phyloP scores from a whole-genome alignment of 345 rosid species.

The Linum lewisii region DNA sequence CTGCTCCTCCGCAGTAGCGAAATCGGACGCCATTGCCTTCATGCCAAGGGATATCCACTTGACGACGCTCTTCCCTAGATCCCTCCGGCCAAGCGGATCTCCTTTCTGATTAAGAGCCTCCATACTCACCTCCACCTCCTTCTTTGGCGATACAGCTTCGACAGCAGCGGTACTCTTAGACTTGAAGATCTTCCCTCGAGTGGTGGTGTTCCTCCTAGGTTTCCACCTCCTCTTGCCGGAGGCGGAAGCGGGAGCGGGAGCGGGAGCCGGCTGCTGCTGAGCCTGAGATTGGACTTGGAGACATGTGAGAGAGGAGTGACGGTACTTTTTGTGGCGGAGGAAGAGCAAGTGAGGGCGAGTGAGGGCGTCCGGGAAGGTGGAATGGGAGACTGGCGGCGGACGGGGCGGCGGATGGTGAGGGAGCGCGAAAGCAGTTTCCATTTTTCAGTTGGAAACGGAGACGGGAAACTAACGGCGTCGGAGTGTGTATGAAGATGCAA shows the following conservation, averaged over 20 bases:
- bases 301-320: background rate
- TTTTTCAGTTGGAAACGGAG: background rate
- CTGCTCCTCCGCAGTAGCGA: constrained; percentile 61
- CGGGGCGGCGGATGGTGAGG: background rate
- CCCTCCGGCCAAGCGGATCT: constrained; percentile 69
- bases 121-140: constrained; percentile 19
- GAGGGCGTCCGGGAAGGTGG: background rate
- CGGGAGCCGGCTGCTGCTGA: background rate
- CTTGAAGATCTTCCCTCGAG: background rate
- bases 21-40: constrained; percentile 76
- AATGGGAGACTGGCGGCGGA: background rate
- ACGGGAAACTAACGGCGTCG: background rate
- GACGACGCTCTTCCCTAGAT: constrained; percentile 69
- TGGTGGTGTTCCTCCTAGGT: background rate
- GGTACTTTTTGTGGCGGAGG: background rate
- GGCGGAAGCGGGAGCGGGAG: background rate
- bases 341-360: background rate
- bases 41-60: constrained; percentile 76
- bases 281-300: background rate
- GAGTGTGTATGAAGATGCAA: background rate
- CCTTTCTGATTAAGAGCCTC: constrained; percentile 55
- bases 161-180: background rate
- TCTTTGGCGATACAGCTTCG: background rate
- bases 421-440: background rate
- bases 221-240: background rate